Conservation (phyloP, 148 eudicot genomes). For the Selenicereus undatus region DNA sequence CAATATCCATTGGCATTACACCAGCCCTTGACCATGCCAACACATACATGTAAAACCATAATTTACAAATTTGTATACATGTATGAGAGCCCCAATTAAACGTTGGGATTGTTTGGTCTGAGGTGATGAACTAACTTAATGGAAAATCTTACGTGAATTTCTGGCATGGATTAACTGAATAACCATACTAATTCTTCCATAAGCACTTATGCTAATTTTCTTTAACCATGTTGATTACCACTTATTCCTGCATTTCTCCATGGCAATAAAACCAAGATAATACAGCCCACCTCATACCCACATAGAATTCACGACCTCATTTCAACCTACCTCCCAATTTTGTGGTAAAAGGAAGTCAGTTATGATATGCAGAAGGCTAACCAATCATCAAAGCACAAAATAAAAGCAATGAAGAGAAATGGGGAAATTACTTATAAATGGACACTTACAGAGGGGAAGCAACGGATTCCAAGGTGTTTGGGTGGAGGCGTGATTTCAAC, state of each 20-base stretch:
- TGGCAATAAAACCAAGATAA: not conserved
- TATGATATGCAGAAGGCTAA: not conserved
- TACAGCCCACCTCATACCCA: not conserved
- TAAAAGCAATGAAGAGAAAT: not conserved
- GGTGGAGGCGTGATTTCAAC: conserved; percentile 83
- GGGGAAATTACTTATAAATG: not conserved
- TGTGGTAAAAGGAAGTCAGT: not conserved
- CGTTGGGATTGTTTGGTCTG: too few relatives aligned
- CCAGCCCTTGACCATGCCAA: not conserved
- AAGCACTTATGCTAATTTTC: not conserved
- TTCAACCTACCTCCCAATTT: not conserved
- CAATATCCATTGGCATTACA: not conserved
- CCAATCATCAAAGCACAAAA: not conserved
- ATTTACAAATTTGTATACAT: not conserved
- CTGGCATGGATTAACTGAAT: not conserved
- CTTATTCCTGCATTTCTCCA: not conserved
- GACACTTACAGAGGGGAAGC: conserved; percentile 59
- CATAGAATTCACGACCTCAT: not conserved
- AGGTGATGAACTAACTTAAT: not conserved
- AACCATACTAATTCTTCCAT: not conserved
- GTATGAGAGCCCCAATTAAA: not conserved
- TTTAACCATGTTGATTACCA: not conserved
- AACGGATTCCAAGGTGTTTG: conserved; percentile 66
- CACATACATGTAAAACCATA: not conserved
- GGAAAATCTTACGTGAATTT: not conserved